These are phyloP conservation scores for Neocucurbitaria cava DNA, from an alignment of 2,329 filamentous ascomycete genomes.

Conservation along the genomic window DNA sequence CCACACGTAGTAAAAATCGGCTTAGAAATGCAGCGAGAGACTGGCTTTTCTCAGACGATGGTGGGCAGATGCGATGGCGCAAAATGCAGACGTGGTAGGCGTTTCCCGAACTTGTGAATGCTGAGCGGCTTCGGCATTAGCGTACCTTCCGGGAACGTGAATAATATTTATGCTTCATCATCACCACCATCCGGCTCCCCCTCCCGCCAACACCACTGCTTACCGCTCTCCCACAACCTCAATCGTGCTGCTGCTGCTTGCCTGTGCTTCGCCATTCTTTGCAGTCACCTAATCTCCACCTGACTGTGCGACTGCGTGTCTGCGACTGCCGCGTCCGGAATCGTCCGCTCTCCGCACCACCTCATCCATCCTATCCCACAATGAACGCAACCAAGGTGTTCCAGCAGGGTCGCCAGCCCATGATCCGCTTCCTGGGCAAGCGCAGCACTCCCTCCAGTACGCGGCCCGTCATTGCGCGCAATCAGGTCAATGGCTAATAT, in stretches of 20 bases:
- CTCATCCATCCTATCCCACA: slow-evolving; percentile 26
- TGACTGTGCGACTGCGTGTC: not conserved
- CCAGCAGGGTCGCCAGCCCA: slow-evolving; percentile 56
- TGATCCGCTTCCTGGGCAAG: slow-evolving; percentile 61
- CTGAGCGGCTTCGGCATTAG: slow-evolving; percentile 27
- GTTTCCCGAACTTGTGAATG: slow-evolving; percentile 10
- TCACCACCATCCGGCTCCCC: slow-evolving; percentile 22
- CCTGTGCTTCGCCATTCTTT: not conserved
- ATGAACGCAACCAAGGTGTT: slow-evolving; percentile 58
- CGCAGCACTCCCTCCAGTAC: slow-evolving; percentile 54
- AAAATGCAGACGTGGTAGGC: slow-evolving; percentile 9
- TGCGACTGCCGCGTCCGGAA: not conserved
- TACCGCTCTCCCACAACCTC: slow-evolving; percentile 1
- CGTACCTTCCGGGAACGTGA: slow-evolving; percentile 18
- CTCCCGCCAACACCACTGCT: slow-evolving; percentile 17
- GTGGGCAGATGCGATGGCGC: slow-evolving; percentile 25
- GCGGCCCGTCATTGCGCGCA: slow-evolving; percentile 17
- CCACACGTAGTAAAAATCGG: slow-evolving; percentile 12
- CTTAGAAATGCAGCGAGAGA: slow-evolving; percentile 18
- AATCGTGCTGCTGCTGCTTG: not conserved
- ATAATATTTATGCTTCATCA: slow-evolving; percentile 34
- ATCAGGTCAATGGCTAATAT: slow-evolving; percentile 16
- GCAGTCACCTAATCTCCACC: not conserved
- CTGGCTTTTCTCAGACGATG: slow-evolving; percentile 27
- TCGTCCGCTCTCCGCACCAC: slow-evolving; percentile 8